Conservation (phyloP, 2,329 filamentous ascomycete genomes). For the Biscogniauxia mediterranea region DNA sequence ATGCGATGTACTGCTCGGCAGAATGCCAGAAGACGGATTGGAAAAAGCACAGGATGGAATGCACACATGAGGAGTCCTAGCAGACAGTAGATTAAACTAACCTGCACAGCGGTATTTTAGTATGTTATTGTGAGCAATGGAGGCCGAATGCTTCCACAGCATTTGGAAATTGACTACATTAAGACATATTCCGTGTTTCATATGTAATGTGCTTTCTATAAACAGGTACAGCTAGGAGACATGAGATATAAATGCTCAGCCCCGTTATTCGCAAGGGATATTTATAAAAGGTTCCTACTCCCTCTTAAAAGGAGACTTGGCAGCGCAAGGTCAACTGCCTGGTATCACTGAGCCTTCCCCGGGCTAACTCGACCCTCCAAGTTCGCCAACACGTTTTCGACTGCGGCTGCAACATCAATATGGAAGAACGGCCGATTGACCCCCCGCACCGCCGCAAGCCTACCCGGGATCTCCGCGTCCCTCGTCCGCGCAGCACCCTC, state of each 20-base stretch:
- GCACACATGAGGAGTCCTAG: slow-evolving; percentile 17
- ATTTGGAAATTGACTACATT: background rate
- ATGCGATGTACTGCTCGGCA: slow-evolving; percentile 48
- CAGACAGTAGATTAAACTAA: background rate
- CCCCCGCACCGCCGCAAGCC: slow-evolving; percentile 41
- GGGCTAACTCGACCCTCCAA: slow-evolving; percentile 18
- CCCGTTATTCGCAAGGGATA: background rate
- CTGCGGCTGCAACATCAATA: slow-evolving; percentile 48
- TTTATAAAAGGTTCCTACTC: background rate
- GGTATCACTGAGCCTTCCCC: background rate
- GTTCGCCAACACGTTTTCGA: slow-evolving; percentile 43
- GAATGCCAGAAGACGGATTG: slow-evolving; percentile 56
- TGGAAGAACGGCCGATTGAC: slow-evolving; percentile 54
- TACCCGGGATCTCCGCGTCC: slow-evolving; percentile 27
- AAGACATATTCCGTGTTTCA: background rate
- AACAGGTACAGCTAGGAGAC: background rate
- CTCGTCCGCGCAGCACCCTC: slow-evolving; percentile 24
- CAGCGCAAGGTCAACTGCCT: background rate
- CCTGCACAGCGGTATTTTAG: background rate
- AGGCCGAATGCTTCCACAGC: background rate
- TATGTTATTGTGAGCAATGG: background rate
- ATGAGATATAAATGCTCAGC: background rate
- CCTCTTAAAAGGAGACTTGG: background rate
- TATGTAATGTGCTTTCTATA: background rate
- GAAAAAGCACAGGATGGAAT: slow-evolving; percentile 49